A percentile compares a stretch with the other conserved stretches of the same genome.
Evolutionary conservation across 768 basidiomycete species (phyloP).

Genomic region (Boletus insuetus): DNA sequence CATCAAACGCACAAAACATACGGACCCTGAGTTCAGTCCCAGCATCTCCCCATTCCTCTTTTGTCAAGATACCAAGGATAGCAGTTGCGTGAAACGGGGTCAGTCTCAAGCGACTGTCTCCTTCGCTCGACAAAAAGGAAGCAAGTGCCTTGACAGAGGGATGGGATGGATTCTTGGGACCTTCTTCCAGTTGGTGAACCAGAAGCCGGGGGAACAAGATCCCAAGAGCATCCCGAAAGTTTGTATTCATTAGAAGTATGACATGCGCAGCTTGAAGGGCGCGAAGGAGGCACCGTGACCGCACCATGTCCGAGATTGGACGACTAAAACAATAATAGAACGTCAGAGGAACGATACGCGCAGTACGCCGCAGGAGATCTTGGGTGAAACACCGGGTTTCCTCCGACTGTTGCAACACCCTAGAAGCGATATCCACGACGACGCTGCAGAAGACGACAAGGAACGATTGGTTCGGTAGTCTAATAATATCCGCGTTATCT

Average conservation of each 20-base stretch:
- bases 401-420: conserved; percentile 40
- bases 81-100: conserved; percentile 31
- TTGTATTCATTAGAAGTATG: conserved; percentile 21
- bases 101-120: conserved; percentile 28
- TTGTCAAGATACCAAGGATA: conserved; percentile 39
- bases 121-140: conserved; percentile 26
- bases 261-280: conserved; percentile 35
- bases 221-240: conserved; percentile 32
- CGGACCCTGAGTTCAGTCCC: conserved; percentile 34
- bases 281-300: conserved; percentile 40
- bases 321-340: conserved; percentile 45
- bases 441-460: conserved; percentile 47
- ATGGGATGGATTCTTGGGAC: conserved; percentile 28
- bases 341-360: conserved; percentile 38
- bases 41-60: conserved; percentile 38
- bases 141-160: conserved; percentile 13
- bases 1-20: conserved; percentile 9
- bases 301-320: conserved; percentile 29
- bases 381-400: conserved; percentile 48
- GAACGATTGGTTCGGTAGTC: conserved; percentile 38
- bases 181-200: conserved; percentile 42
- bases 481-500: conserved; percentile 34
- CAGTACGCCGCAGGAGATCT: conserved; percentile 44
- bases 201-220: conserved; percentile 25
- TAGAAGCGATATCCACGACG: conserved; percentile 43